phyloP scores from a whole-genome alignment of 371 early-diverging fungal genomes.

The Fennellomyces sp. region DNA sequence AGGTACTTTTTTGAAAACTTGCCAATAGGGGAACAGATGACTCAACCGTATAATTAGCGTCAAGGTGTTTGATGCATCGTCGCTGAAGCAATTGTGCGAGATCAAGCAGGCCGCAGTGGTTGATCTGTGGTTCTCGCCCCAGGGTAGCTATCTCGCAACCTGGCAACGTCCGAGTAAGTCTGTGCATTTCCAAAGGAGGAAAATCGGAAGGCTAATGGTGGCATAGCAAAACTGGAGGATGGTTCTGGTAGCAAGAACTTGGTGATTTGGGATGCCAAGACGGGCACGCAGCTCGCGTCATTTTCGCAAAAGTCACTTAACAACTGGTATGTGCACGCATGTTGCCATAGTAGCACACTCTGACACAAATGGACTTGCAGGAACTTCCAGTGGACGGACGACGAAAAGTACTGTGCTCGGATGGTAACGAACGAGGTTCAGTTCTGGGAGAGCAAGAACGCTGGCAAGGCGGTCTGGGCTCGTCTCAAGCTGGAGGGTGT shows the following conservation, averaged over 20 bases:
- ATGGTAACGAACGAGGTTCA: conserved; percentile 89
- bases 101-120: conserved; percentile 71
- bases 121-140: conserved; percentile 91
- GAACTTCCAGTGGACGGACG: conserved; percentile 93
- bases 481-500: conserved; percentile 82
- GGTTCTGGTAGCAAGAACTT: conserved; percentile 80
- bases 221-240: conserved; percentile 69
- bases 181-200: not conserved
- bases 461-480: conserved; percentile 60
- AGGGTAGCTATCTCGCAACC: conserved; percentile 85
- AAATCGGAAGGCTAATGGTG: not conserved
- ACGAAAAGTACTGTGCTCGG: conserved; percentile 86
- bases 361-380: conserved; percentile 41
- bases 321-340: conserved; percentile 52
- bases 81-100: conserved; percentile 62
- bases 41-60: conserved; percentile 47
- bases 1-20: conserved; percentile 55
- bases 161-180: conserved; percentile 83
- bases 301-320: conserved; percentile 83
- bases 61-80: conserved; percentile 73
- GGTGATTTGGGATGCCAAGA: conserved; percentile 76
- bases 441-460: conserved; percentile 78
- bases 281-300: conserved; percentile 68
- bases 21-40: no score
- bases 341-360: no score